Evolutionary conservation across 1,284 basidiomycete genomes (phyloP), one percentile per base, ranked within the genome.

Genomic region (Xanthoconium separans): DNA sequence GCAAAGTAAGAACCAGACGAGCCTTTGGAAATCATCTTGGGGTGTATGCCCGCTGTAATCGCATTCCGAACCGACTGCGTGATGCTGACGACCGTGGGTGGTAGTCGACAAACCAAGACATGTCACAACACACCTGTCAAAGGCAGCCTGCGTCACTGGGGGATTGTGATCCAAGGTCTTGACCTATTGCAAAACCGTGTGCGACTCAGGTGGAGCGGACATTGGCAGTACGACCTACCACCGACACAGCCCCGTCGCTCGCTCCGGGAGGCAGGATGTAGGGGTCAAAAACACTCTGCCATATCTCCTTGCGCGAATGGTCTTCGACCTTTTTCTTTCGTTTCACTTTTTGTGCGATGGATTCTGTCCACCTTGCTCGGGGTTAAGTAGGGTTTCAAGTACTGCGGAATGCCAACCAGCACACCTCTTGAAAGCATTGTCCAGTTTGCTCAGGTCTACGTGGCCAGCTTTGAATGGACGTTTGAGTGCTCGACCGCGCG

Each of bases 1-100:
- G 89, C 89, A 72, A 94, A 95, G 70, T 95, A 95, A 47, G 87
- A 91, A 1, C 92, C 92, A 13, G 87, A 91, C 3, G 89, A 92
- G 11, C 92, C 92, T 63, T 93, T 93, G 6, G 80, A 73, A 51
- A 94, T 95, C 81, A 95, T 89, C 68, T 92, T 92, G 2, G 93
- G 93, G 62, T 95, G 91, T 44, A 92, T 79, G 15, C 89, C 90
- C 34, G 86, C 84, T 6, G 73, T 59, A 62, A 95, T 91, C 12
- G 90, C 87, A 52, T 71, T 75, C 62, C 80, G 83, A 30, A 93
- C 84, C 40, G 82, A 80, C 61, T 84, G 75, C 12, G 84, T 82
- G 13, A 89, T 65, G 47, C 87, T 91, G 51, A 30, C 54, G 34
- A 57, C 41, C 24, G 55, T 55, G 47, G 50, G 54, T 34, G 47